Conservation (phyloP, 2,329 filamentous ascomycete genomes). For the Chalaropsis ovoidea region DNA sequence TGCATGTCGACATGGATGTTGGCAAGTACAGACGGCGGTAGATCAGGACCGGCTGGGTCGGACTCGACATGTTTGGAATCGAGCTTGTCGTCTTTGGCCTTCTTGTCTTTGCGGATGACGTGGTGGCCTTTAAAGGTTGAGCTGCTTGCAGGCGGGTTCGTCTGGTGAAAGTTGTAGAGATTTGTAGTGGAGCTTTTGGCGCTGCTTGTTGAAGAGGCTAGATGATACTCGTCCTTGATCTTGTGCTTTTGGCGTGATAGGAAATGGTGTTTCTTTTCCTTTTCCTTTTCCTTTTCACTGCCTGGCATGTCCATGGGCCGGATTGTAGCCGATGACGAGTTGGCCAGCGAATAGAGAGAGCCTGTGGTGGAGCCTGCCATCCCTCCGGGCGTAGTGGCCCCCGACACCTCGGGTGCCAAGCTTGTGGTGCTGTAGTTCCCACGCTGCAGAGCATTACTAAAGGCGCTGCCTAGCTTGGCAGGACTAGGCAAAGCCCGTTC, state of each 20-base stretch:
- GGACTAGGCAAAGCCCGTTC: slow-evolving; percentile 62
- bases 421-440: slow-evolving; percentile 63
- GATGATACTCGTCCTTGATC: slow-evolving; percentile 60
- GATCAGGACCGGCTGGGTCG: slow-evolving; percentile 16
- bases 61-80: slow-evolving; percentile 19
- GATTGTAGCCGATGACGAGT: slow-evolving; percentile 66
- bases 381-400: slow-evolving; percentile 41
- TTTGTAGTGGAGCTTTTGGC: slow-evolving; percentile 61
- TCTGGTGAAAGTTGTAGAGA: slow-evolving; percentile 66
- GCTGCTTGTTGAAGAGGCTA: slow-evolving; percentile 66
- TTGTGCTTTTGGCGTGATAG: slow-evolving; percentile 71
- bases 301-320: slow-evolving; percentile 47
- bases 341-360: slow-evolving; percentile 63
- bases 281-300: slow-evolving; percentile 48
- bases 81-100: slow-evolving; percentile 29
- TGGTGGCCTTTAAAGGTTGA: slow-evolving; percentile 20
- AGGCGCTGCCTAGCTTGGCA: slow-evolving; percentile 56
- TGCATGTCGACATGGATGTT: slow-evolving; percentile 22
- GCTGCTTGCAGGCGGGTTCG: slow-evolving; percentile 56
- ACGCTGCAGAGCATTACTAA: slow-evolving; percentile 51
- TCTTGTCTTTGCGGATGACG: slow-evolving; percentile 24
- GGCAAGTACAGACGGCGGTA: slow-evolving; percentile 21
- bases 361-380: neutral
- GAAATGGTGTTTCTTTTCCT: slow-evolving; percentile 71
- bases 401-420: slow-evolving; percentile 33